Percentiles rank a stretch among this genome's conserved stretches.
phyloP scores from a whole-genome alignment of 2,329 filamentous ascomycete genomes.

The Fusarium hainanense region DNA sequence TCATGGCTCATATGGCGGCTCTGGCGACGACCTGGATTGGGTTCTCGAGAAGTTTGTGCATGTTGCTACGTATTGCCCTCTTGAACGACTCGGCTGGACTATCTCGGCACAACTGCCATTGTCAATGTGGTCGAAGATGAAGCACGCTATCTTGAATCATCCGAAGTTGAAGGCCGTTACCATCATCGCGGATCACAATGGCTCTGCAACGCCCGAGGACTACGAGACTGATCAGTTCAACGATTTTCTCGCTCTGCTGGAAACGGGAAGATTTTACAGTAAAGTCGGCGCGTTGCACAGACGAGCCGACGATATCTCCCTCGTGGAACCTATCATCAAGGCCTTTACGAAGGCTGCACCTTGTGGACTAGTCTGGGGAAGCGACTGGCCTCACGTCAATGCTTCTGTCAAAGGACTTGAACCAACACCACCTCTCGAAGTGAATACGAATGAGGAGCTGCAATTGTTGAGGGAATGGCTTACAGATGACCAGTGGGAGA shows the following conservation, averaged over 20 bases:
- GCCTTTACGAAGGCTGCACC: background rate
- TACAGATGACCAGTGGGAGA: background rate
- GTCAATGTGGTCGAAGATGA: background rate
- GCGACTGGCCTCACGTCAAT: constrained; percentile 17
- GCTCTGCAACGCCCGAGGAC: background rate
- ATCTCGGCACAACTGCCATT: constrained; percentile 4
- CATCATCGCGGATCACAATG: constrained; percentile 1
- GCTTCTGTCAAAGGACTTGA: background rate
- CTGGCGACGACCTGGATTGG: background rate
- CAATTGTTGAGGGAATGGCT: constrained; percentile 1
- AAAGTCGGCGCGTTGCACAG: constrained; percentile 10
- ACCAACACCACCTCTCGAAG: background rate
- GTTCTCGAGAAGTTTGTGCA: background rate
- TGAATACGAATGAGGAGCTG: constrained; percentile 1
- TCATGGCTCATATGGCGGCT: constrained; percentile 8
- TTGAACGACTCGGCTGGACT: background rate
- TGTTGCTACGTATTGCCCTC: background rate
- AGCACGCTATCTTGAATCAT: background rate
- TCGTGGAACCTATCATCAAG: background rate
- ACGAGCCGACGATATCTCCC: background rate
- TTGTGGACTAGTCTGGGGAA: background rate
- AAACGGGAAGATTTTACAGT: background rate
- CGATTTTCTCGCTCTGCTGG: background rate
- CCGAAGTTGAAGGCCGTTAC: background rate
- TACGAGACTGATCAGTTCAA: background rate